Evolutionary conservation across 306 rosid genomes (phyloP).

Genomic region (Prunus persica): DNA sequence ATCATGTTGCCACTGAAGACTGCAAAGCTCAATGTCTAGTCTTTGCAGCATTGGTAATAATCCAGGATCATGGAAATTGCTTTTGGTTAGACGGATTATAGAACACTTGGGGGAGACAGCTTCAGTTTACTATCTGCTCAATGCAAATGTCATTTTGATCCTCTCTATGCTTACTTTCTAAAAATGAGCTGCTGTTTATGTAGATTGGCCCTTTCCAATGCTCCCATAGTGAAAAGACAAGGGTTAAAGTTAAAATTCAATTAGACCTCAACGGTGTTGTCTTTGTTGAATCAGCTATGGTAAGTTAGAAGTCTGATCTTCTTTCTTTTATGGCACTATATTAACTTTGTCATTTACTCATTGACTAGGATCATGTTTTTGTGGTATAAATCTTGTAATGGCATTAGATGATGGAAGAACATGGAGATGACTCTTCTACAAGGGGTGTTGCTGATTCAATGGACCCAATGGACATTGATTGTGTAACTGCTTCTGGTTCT

Average conservation of each 20-base stretch:
- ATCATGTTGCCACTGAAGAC: not conserved
- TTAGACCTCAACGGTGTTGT: slow-evolving; percentile 83
- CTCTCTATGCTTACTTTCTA: slow-evolving; percentile 1
- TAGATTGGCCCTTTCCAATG: slow-evolving; percentile 89
- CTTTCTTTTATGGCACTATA: slow-evolving; percentile 14
- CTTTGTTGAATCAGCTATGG: slow-evolving; percentile 73
- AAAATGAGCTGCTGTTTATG: slow-evolving; percentile 6
- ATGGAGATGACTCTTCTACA: slow-evolving; percentile 37
- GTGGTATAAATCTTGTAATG: slow-evolving; percentile 23
- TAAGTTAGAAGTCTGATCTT: slow-evolving; percentile 40
- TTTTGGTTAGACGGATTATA: not conserved
- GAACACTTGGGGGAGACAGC: not conserved
- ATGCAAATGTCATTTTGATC: slow-evolving; percentile 2
- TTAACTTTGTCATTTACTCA: slow-evolving; percentile 17
- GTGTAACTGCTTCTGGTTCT: slow-evolving; percentile 31
- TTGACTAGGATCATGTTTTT: slow-evolving; percentile 10
- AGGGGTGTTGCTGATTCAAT: slow-evolving; percentile 31
- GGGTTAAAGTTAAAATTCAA: slow-evolving; percentile 70
- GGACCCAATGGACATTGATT: slow-evolving; percentile 63
- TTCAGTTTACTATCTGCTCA: not conserved
- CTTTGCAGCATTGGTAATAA: not conserved
- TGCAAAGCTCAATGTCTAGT: not conserved
- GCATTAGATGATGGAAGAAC: slow-evolving; percentile 68
- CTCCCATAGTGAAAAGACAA: slow-evolving; percentile 49
- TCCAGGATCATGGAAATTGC: not conserved